Evolutionary conservation across 2,329 filamentous ascomycete species (phyloP).

Genomic region (Rutstroemia sp.): DNA sequence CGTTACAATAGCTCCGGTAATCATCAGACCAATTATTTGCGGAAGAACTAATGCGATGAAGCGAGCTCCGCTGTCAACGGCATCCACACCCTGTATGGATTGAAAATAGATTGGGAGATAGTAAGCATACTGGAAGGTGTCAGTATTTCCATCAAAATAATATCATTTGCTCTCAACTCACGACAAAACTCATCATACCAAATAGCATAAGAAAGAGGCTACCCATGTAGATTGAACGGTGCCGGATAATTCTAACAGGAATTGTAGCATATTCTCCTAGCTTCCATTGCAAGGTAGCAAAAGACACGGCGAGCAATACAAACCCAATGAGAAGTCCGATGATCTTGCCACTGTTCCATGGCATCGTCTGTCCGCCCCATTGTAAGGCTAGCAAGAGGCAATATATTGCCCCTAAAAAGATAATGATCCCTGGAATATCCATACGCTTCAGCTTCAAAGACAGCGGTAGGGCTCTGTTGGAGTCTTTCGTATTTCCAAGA

Average conservation of each 20-base stretch:
- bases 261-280: constrained; percentile 22
- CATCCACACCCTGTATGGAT: constrained; percentile 22
- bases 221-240: constrained; percentile 29
- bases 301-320: constrained; percentile 25
- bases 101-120: constrained; percentile 30
- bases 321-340: constrained; percentile 31
- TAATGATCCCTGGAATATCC: constrained; percentile 30
- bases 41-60: not conserved
- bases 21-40: not conserved
- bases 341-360: constrained; percentile 30
- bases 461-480: constrained; percentile 17
- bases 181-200: constrained; percentile 2
- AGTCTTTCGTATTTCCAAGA: constrained; percentile 32
- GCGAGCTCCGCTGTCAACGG: not conserved
- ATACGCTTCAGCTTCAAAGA: constrained; percentile 23
- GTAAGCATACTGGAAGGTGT: constrained; percentile 23
- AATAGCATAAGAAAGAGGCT: constrained; percentile 27
- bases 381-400: constrained; percentile 34
- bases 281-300: constrained; percentile 24
- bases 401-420: constrained; percentile 32
- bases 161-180: not conserved
- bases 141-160: not conserved
- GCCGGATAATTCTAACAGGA: constrained; percentile 30
- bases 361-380: constrained; percentile 32
- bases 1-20: constrained; percentile 1